Conservation (phyloP, 2,329 filamentous ascomycete genomes). For the Ophiostoma tasmaniense region DNA sequence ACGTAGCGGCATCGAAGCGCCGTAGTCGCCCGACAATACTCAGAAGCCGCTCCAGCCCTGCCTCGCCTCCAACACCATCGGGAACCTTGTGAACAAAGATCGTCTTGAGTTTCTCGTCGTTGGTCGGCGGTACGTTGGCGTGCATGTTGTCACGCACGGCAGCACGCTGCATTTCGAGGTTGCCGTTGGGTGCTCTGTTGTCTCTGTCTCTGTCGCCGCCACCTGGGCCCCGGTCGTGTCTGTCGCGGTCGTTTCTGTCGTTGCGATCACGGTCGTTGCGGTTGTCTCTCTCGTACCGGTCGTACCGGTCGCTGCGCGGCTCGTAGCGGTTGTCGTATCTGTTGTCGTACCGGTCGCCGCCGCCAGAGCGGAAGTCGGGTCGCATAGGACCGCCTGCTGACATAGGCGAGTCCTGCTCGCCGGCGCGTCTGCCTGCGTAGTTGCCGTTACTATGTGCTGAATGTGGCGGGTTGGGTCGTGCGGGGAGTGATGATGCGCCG, state of each 20-base stretch:
- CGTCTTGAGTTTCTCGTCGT: constrained; percentile 84
- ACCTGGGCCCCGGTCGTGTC: constrained; percentile 3
- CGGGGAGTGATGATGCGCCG: constrained; percentile 19
- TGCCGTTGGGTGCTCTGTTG: constrained; percentile 31
- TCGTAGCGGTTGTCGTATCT: constrained; percentile 4
- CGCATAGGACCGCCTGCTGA: constrained; percentile 27
- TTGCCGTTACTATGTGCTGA: constrained; percentile 32
- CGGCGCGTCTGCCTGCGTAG: constrained; percentile 33
- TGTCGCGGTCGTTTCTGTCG: background rate
- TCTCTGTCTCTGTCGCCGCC: background rate
- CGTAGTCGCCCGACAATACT: constrained; percentile 67
- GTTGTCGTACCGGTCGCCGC: constrained; percentile 22
- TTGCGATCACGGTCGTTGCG: background rate
- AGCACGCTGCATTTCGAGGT: constrained; percentile 57
- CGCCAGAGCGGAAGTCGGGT: background rate
- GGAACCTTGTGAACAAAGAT: constrained; percentile 85
- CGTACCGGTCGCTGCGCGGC: constrained; percentile 23
- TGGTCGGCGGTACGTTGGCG: constrained; percentile 69
- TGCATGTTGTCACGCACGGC: constrained; percentile 60
- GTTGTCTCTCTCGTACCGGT: constrained; percentile 6
- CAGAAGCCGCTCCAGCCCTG: constrained; percentile 70
- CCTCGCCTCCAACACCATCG: constrained; percentile 66
- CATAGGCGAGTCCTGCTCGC: constrained; percentile 36
- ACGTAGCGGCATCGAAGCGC: constrained; percentile 72
- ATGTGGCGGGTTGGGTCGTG: constrained; percentile 38